Evolutionary conservation across 768 basidiomycete species (phyloP).

Genomic region (Suillus placidus): DNA sequence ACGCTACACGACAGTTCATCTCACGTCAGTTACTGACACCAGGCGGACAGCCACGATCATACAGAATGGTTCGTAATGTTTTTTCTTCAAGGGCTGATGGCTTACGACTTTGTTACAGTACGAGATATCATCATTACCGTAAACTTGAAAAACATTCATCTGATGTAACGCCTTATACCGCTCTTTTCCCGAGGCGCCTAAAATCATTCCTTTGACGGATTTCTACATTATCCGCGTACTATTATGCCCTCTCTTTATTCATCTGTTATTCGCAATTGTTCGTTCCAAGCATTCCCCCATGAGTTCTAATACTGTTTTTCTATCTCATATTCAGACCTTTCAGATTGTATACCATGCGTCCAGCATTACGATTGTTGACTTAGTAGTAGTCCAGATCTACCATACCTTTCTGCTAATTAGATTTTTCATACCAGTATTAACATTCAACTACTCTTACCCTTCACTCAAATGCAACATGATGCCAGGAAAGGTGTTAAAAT

Average conservation of each 20-base stretch:
- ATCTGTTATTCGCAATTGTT: constrained; percentile 10
- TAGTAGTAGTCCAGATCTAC: constrained; percentile 10
- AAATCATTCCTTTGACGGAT: constrained; percentile 1
- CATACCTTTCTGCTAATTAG: constrained; percentile 9
- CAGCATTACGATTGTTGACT: constrained; percentile 7
- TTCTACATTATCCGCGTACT: constrained; percentile 9
- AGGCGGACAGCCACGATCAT: constrained; percentile 74
- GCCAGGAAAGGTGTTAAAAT: background rate
- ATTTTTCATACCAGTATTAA: constrained; percentile 15
- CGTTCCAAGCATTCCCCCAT: constrained; percentile 11
- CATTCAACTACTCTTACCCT: background rate
- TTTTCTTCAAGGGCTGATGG: constrained; percentile 7
- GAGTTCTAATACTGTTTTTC: constrained; percentile 9
- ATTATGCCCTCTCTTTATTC: constrained; percentile 13
- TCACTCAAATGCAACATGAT: background rate
- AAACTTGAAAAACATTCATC: constrained; percentile 59
- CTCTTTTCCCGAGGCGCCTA: background rate
- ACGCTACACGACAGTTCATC: constrained; percentile 55
- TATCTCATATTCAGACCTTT: constrained; percentile 7
- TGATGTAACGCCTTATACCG: constrained; percentile 28
- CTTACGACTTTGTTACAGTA: constrained; percentile 40
- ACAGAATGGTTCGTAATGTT: constrained; percentile 54
- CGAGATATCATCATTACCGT: constrained; percentile 71
- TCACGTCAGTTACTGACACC: constrained; percentile 83
- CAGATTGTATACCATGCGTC: constrained; percentile 10